Evolutionary conservation across 257 asterid species (phyloP).

Genomic region (Gentiana macrophylla): DNA sequence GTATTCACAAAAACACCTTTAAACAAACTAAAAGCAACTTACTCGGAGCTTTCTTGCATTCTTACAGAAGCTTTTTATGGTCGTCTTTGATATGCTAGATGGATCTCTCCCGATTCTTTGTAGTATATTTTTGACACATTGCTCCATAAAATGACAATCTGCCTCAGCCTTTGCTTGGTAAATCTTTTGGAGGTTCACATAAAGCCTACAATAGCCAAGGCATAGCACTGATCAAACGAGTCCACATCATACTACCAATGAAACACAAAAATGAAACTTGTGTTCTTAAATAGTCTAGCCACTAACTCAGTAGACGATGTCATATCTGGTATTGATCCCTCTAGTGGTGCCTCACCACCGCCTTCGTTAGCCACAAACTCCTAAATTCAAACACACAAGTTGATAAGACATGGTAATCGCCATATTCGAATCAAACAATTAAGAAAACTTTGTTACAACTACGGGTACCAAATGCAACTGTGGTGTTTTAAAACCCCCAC

Average conservation of each 20-base stretch:
- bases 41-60: conserved; percentile 77
- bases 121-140: conserved; percentile 42
- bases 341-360: conserved; percentile 89
- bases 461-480: too few relatives aligned
- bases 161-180: conserved; percentile 98
- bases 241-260: background rate
- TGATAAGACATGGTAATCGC: background rate
- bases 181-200: conserved; percentile 68
- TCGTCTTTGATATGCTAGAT: conserved; percentile 62
- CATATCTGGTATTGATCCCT: conserved; percentile 98
- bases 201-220: conserved; percentile 42
- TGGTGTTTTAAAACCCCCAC: too few relatives aligned
- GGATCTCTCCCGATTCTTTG: conserved; percentile 82
- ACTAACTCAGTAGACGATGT: conserved; percentile 97
- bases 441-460: too few relatives aligned
- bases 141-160: conserved; percentile 73
- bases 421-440: too few relatives aligned
- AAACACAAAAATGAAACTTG: conserved; percentile 2
- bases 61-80: conserved; percentile 75
- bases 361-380: conserved; percentile 88
- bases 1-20: too few relatives aligned
- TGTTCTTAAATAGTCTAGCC: conserved; percentile 14
- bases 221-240: conserved; percentile 5
- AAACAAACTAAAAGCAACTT: conserved; percentile 10
- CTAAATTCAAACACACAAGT: conserved; percentile 26